phyloP scores from a whole-genome alignment of 352 stramenopile genomes.

The Globisporangium heterothallicum region DNA sequence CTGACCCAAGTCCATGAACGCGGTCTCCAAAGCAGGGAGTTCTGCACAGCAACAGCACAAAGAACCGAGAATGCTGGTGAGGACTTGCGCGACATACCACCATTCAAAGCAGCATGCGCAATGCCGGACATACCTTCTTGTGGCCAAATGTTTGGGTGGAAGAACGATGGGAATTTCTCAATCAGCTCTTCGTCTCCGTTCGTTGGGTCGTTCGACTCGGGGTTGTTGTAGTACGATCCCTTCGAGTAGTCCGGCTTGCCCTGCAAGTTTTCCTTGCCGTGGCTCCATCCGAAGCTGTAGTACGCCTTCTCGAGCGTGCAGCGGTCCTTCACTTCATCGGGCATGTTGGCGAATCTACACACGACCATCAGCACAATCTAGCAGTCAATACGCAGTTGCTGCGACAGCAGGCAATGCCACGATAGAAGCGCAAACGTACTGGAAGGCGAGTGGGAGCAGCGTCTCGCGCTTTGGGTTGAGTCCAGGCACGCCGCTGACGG shows the following conservation, averaged over 20 bases:
- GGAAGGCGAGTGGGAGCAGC: slow-evolving; percentile 85
- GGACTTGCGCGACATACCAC: slow-evolving; percentile 4
- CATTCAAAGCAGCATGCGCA: slow-evolving; percentile 11
- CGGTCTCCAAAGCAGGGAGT: slow-evolving; percentile 75
- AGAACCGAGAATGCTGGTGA: not conserved
- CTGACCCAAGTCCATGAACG: slow-evolving; percentile 89
- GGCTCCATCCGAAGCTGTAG: slow-evolving; percentile 95
- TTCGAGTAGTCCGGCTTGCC: slow-evolving; percentile 93
- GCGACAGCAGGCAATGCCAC: too few species aligned
- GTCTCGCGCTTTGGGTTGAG: slow-evolving; percentile 62
- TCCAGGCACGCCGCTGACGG: slow-evolving; percentile 81
- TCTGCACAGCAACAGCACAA: slow-evolving; percentile 17
- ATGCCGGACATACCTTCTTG: slow-evolving; percentile 18
- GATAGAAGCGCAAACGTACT: slow-evolving; percentile 22
- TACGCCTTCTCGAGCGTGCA: slow-evolving; percentile 85
- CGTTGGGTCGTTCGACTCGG: slow-evolving; percentile 84
- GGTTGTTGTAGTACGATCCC: slow-evolving; percentile 97
- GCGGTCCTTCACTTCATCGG: slow-evolving; percentile 65
- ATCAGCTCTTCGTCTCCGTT: slow-evolving; percentile 74
- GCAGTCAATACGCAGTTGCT: too few species aligned
- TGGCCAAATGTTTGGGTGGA: slow-evolving; percentile 93
- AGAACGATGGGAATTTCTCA: slow-evolving; percentile 84
- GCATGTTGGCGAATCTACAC: slow-evolving; percentile 65
- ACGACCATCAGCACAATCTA: not conserved
- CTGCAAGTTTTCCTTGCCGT: slow-evolving; percentile 94